Base-by-base conservation (phyloP, 2,329 filamentous ascomycete genomes). In the Fusarium lateritium region DNA sequence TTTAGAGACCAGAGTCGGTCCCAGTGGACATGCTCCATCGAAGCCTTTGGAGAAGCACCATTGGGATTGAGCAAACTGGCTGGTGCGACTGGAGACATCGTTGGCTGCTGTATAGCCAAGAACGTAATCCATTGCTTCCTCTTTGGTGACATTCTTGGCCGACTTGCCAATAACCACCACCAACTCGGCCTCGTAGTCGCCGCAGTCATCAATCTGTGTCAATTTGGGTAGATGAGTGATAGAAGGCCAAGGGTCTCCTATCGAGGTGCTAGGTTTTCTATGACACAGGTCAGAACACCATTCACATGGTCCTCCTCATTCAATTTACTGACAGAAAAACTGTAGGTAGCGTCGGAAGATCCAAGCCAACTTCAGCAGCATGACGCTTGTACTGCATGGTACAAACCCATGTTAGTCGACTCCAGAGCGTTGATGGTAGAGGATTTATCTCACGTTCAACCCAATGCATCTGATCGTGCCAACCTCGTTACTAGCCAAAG, bases 51-150 rank as follows among this genome's bases (percentile, higher is more conserved):
- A 87, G 74, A 84, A 89, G 62, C 49, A 69, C 70, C 69, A 73
- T 31, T 73, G 69, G 10, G 67, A 70, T 40, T 70, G 67, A 21
- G 56, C 59, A 21, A 72, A 63, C 43, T 73, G 69, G 7, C 57
- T 62, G 14, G 61, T 69, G 11, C 70, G 61, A 46, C 67, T 70
- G 4, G 87, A 89, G 6, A 91, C 83, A 73, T 91, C 88, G 77
- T 91, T 91, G 70, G 84, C 83, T 21, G 84, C 83, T 0, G 87
- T 88, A 76, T 91, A 91, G 26, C 89, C 89, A 5, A 91, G 83
- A 4, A 91, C 82, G 69, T 90, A 89, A 68, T 84, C 82, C 52
- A 87, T 76, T 4, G 87, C 87, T 33, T 89, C 83, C 0, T 79
- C 81, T 67, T 88, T 85, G 40, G 82, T 77, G 10, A 89, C 85